Base-by-base conservation (phyloP, 371 early-diverging fungal species). In the Apophysomyces variabilis region DNA sequence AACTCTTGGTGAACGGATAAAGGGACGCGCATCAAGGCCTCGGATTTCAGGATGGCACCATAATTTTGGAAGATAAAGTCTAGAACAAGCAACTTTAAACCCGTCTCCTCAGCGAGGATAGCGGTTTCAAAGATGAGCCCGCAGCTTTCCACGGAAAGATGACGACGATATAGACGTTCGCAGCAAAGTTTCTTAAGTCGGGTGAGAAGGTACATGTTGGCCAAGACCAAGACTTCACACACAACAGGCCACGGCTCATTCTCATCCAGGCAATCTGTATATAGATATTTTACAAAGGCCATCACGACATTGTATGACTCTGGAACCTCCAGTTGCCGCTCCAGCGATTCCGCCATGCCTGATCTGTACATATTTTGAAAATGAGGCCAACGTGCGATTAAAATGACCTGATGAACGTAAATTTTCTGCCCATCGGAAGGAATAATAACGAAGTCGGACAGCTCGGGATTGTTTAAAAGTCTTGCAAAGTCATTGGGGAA, bases 381-480 rank as follows among this genome's bases (percentile, higher is more conserved):
- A 63, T 88, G 86, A 0, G 89, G 84, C 90, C 90, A 90, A 14
- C 90, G 83, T 7, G 87, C 72, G 47, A 84, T 70, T 2, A 90
- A 69, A n/a, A 90, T 78, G 62, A 87, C 82, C 60, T 82, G 78
- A 56, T 90, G 90, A 4, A 82, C 89, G 45, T 79, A 75, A 35
- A 90, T 84, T 47, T 76, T 73, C 62, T 61, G 70, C 7, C 71
- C 78, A 70, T 72, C 74, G 21, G 68, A 71, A 41, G 70, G 80
- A 32, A 67, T 67, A 36, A 89, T 80, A 0, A 75, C 73, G 66
- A 89, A 89, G 68, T 88, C 89, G 0, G 85, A 77, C 44, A 85
- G 72, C 58, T 89, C 87, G 26, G 79, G 79, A 21, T 73, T 76
- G 60, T 85, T 75, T 18, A 87, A 70, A 65, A 89, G 67, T 41